Evolutionary conservation across 2,329 filamentous ascomycete species (phyloP), one percentile per base, ranked within the genome.

Genomic region (Chrysosporium queenslandicum): DNA sequence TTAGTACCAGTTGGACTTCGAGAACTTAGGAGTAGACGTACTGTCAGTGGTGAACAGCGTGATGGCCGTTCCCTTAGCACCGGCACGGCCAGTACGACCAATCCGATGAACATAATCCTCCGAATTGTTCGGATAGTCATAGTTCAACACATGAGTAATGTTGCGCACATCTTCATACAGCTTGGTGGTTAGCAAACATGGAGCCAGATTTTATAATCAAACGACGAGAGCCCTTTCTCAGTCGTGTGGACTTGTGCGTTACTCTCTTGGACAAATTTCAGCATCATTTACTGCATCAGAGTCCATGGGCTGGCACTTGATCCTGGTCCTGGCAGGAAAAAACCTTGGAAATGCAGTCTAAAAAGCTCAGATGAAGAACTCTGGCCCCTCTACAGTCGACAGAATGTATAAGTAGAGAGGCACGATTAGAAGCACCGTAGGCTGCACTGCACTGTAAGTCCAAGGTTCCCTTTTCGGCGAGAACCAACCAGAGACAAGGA

Each of bases 61-160:
- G 68, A 97, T 97, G 70, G 92, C 92, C 64, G 90, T 97, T 75
- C 92, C 92, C 60, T 85, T 87, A 66, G 85, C 85, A 75, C 92
- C 92, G 68, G 80, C 80, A 77, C 80, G 80, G 72, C 76, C 80
- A 67, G 80, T 83, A 73, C 80, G 78, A 67, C 80, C 80, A 68
- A 83, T 83, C 66, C 80, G 80, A 69, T 83, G 80, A 68, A 83
- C 78, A 64, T 83, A 83, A 65, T 83, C 80, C 70, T 83, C 80
- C 64, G 80, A 82, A 70, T 83, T 97, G 79, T 97, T 97, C 72
- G 91, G 91, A 75, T 97, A 97, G 73, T 97, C 92, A 87, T 97
- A 96, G 83, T 97, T 97, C 77, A 98, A 81, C 75, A 98, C 92
- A 77, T 98, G 92, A 75, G 92, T 97, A 78, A 98, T 98, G 81